Conservation (phyloP, 441 rosid genomes). For the Pelargonium australe region DNA sequence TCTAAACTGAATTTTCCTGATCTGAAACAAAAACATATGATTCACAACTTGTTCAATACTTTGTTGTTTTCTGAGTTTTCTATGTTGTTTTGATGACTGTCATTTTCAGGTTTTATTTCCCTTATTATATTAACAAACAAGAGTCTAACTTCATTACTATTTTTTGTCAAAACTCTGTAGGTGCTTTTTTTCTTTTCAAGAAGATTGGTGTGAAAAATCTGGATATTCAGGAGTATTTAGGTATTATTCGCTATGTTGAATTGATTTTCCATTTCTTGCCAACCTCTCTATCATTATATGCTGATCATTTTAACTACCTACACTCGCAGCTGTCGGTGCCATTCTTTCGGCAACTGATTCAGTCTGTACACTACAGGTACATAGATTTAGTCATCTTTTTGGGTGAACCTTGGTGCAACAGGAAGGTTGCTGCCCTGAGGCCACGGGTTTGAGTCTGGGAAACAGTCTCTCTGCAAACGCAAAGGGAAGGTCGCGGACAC, state of each 20-base stretch:
- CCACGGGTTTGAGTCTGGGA: too few relatives aligned
- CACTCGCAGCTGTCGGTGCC: slow-evolving; percentile 51
- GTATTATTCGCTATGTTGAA: slow-evolving; percentile 14
- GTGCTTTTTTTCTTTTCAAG: slow-evolving; percentile 34
- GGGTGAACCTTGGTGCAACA: too few relatives aligned
- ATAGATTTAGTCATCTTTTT: neutral
- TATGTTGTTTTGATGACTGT: too few relatives aligned
- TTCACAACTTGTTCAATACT: neutral
- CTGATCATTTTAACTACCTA: slow-evolving; percentile 15
- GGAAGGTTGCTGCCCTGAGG: too few relatives aligned
- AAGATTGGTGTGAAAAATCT: slow-evolving; percentile 39
- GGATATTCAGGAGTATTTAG: slow-evolving; percentile 41
- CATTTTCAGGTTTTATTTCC: neutral
- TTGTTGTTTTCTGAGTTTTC: too few relatives aligned
- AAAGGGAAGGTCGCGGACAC: too few relatives aligned
- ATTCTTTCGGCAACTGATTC: slow-evolving; percentile 74
- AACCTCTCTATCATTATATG: neutral
- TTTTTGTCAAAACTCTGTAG: slow-evolving; percentile 24
- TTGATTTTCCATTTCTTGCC: neutral
- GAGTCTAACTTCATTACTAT: slow-evolving; percentile 13
- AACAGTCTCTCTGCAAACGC: too few relatives aligned
- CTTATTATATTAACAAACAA: neutral
- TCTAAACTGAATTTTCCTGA: neutral
- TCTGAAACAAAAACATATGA: neutral
- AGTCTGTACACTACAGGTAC: slow-evolving; percentile 74